Base-by-base conservation (phyloP, 2,329 filamentous ascomycete species). In the Sporothrix humicola region DNA sequence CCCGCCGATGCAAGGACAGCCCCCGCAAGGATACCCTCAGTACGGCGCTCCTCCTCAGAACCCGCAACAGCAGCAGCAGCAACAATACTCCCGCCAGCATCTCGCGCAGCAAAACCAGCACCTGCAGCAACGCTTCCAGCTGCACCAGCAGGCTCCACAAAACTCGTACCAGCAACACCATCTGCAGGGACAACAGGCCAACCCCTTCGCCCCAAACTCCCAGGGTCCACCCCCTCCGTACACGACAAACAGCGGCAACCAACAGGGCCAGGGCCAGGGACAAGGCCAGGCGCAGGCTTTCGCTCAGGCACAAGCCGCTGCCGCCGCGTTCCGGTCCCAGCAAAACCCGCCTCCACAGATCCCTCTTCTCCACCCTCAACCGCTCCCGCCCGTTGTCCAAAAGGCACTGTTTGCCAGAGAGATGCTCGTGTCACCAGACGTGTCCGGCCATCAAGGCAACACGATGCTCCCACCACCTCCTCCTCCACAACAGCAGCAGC, bases 331-430 rank as follows among this genome's bases (percentile, higher is more conserved):
- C 44, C 69, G 65, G 17, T n/a, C 54, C 37, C 72, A 56, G 17
- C 65, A 46, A n/a, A 63, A 52, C 8, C 46, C 50, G 12, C 70
- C 70, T 23, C 66, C 69, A 1, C 77, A 80, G 1, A 74, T 81
- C 2, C 81, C 80, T n/a, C 77, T 82, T 7, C 73, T 83, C 12
- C 83, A 84, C 71, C 86, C 86, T 0, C 87, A 88, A 71, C 85
- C 87, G 10, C 79, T 87, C 12, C 87, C 87, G 42, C 87, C 87
- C 7, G 86, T 88, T 65, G 86, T 88, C 0, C 87, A 89, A 74
- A 85, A 85, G 75, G 84, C 84, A 7, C 81, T 87, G 72, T 85
- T 88, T 59, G 83, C 84, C n/a, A 78, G 82, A 56, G 80, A 79
- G n/a, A 79, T 82, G 61, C 77, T 81, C 13, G 79, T 80, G 12